These are phyloP conservation scores for Carpinus fangiana DNA, from an alignment of 306 rosid genomes.

Conservation along the genomic window DNA sequence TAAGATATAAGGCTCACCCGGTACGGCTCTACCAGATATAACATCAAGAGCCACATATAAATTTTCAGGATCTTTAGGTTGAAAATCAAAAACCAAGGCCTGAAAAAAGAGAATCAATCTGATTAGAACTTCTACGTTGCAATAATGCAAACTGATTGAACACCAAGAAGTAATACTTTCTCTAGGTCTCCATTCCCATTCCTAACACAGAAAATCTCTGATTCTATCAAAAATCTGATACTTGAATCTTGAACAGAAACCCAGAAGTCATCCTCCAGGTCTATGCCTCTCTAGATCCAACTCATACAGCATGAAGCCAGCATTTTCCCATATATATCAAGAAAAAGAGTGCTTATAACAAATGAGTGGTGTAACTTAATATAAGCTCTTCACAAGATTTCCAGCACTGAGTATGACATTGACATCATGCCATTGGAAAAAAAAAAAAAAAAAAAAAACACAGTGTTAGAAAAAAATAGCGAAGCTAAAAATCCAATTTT, in stretches of 20 bases:
- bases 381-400: neutral
- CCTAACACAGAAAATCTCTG: neutral
- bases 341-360: neutral
- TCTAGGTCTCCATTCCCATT: neutral
- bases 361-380: neutral
- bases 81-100: conserved; percentile 90
- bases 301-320: neutral
- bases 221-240: neutral
- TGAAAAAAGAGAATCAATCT: conserved; percentile 32
- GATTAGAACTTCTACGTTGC: conserved; percentile 16
- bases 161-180: neutral
- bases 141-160: conserved; percentile 4
- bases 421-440: neutral
- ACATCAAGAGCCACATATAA: conserved; percentile 67
- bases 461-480: too few species aligned
- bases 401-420: neutral
- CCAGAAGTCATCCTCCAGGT: neutral
- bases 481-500: neutral
- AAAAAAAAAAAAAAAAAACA: too few species aligned
- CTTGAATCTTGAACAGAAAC: neutral
- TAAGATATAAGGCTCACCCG: conserved; percentile 42
- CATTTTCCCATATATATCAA: neutral
- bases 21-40: conserved; percentile 67
- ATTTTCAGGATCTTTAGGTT: conserved; percentile 91
- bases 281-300: neutral